phyloP scores from a whole-genome alignment of 495 filamentous ascomycete species.

The Sordaria brevicollis region DNA sequence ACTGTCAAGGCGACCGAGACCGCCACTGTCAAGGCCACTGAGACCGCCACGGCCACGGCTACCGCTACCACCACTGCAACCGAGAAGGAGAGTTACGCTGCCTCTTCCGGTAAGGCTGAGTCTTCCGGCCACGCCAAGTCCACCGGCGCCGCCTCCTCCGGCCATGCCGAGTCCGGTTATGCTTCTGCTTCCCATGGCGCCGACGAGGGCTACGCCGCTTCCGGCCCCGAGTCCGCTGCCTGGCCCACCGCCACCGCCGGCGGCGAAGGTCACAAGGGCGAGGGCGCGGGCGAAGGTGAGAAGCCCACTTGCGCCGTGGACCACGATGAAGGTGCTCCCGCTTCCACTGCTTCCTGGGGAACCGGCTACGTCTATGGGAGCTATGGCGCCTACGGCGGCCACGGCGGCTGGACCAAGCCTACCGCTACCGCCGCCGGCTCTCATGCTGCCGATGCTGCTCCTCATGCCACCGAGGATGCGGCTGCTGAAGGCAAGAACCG shows the following conservation, averaged over 20 bases:
- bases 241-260: background rate
- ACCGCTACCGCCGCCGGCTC: background rate
- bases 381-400: background rate
- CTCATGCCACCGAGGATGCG: background rate
- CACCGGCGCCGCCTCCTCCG: background rate
- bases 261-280: background rate
- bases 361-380: background rate
- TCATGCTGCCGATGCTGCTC: too few species aligned
- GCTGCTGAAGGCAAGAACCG: background rate
- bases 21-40: too few species aligned
- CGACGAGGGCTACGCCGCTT: background rate
- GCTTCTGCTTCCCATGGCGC: background rate
- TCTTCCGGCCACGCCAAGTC: background rate
- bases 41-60: too few species aligned
- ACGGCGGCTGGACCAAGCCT: background rate
- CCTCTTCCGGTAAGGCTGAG: too few species aligned
- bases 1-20: background rate
- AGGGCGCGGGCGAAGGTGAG: background rate
- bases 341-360: background rate
- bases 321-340: background rate
- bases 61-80: too few species aligned
- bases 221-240: background rate
- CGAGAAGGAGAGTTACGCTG: too few species aligned
- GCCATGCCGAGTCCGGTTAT: background rate
- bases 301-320: background rate